Percentiles rank a stretch among this genome's conserved stretches.
Conservation (phyloP, 202 grass and related monocot species). For the Dendrocalamus latiflorus region DNA sequence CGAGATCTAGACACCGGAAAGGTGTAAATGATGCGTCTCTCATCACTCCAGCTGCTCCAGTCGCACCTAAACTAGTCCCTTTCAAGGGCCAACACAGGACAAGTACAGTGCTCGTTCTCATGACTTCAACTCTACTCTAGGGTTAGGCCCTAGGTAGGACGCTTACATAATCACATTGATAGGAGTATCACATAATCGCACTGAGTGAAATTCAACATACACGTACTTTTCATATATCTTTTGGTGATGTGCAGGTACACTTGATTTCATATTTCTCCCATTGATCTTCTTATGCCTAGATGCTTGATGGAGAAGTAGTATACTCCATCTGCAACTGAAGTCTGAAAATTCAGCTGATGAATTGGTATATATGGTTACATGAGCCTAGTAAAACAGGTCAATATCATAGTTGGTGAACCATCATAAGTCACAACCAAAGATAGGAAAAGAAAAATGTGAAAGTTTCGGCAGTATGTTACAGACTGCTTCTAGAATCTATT, state of each 20-base stretch:
- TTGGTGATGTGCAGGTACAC: background rate
- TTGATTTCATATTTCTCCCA: background rate
- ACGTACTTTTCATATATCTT: background rate
- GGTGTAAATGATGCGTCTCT: background rate
- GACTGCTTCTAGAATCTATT: constrained; percentile 8
- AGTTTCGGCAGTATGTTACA: background rate
- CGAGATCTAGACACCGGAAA: background rate
- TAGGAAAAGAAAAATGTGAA: background rate
- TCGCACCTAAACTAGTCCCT: background rate
- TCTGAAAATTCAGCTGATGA: background rate
- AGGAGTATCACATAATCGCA: background rate
- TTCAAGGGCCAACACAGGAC: background rate
- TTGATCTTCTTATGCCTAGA: background rate
- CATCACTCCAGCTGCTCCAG: background rate
- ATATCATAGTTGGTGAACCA: constrained; percentile 11
- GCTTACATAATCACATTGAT: background rate
- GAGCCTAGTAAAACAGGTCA: background rate
- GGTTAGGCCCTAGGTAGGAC: background rate
- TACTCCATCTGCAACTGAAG: background rate
- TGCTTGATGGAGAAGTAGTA: background rate
- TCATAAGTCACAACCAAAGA: background rate
- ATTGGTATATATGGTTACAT: background rate
- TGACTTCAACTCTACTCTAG: background rate
- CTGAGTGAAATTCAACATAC: background rate
- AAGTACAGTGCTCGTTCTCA: background rate